These are phyloP conservation scores for Lepiota subincarnata DNA, from an alignment of 768 basidiomycete genomes.

Conservation along the genomic window DNA sequence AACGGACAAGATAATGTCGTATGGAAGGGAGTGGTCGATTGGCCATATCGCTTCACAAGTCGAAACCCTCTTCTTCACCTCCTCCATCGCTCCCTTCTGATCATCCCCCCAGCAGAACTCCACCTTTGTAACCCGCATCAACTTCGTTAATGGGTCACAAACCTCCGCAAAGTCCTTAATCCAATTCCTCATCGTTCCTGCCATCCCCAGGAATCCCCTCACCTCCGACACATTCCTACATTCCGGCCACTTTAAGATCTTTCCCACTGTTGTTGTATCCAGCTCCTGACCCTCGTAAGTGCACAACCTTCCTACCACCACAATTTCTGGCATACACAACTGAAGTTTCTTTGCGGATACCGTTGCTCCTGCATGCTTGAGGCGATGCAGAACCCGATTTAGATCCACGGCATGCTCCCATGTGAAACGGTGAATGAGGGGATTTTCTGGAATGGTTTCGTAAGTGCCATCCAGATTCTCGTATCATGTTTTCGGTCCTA, in stretches of 20 bases:
- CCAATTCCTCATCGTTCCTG: slow-evolving; percentile 22
- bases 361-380: too few relatives aligned
- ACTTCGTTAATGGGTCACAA: slow-evolving; percentile 16
- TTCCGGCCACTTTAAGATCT: slow-evolving; percentile 23
- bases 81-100: slow-evolving; percentile 14
- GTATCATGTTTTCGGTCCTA: slow-evolving; percentile 30
- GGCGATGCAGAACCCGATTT: too few relatives aligned
- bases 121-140: slow-evolving; percentile 18
- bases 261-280: slow-evolving; percentile 15
- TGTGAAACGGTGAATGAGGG: too few relatives aligned
- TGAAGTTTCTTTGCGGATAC: too few relatives aligned
- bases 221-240: slow-evolving; percentile 20
- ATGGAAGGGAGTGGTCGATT: slow-evolving; percentile 21
- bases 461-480: slow-evolving; percentile 18
- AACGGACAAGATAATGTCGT: background rate
- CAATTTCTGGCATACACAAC: too few relatives aligned
- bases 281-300: slow-evolving; percentile 23
- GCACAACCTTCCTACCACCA: slow-evolving; percentile 24
- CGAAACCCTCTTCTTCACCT: slow-evolving; percentile 23
- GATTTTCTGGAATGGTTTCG: slow-evolving; percentile 21
- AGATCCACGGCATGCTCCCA: too few relatives aligned
- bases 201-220: slow-evolving; percentile 26
- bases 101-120: slow-evolving; percentile 27
- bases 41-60: slow-evolving; percentile 22
- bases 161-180: slow-evolving; percentile 21